phyloP scores from a whole-genome alignment of 2,329 filamentous ascomycete genomes.

The Paracamarosporium sp. region DNA sequence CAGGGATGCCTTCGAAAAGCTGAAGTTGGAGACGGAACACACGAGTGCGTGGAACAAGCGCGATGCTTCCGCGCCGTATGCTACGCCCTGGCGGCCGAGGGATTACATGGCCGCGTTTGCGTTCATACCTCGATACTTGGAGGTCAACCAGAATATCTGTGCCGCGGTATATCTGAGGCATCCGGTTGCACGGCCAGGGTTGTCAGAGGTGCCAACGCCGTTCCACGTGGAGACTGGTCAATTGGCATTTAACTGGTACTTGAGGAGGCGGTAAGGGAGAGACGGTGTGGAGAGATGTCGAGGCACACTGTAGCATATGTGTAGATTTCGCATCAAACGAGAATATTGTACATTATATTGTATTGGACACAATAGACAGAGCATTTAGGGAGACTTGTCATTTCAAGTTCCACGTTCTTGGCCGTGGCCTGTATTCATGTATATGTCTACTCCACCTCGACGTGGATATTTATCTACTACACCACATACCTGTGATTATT shows the following conservation, averaged over 20 bases:
- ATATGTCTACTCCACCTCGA: slow-evolving; percentile 5
- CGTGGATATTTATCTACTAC: slow-evolving; percentile 9
- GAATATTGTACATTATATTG: slow-evolving; percentile 5
- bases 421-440: background rate
- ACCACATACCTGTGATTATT: slow-evolving; percentile 7
- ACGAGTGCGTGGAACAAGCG: slow-evolving; percentile 60
- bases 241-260: slow-evolving; percentile 92
- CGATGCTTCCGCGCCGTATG: slow-evolving; percentile 72
- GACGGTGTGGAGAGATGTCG: background rate
- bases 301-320: slow-evolving; percentile 5
- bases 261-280: slow-evolving; percentile 73
- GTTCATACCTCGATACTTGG: slow-evolving; percentile 92
- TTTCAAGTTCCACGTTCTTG: background rate
- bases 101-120: slow-evolving; percentile 91
- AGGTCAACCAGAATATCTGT: slow-evolving; percentile 98
- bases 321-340: background rate
- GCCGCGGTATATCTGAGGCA: slow-evolving; percentile 94
- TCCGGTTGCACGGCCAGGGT: slow-evolving; percentile 83
- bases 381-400: background rate
- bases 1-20: slow-evolving; percentile 62
- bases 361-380: slow-evolving; percentile 4
- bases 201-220: slow-evolving; percentile 78
- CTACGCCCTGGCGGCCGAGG: slow-evolving; percentile 87
- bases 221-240: slow-evolving; percentile 75
- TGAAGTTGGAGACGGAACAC: slow-evolving; percentile 79